Evolutionary conservation across 2,329 filamentous ascomycete species (phyloP).

Genomic region (Neurospora sp.): DNA sequence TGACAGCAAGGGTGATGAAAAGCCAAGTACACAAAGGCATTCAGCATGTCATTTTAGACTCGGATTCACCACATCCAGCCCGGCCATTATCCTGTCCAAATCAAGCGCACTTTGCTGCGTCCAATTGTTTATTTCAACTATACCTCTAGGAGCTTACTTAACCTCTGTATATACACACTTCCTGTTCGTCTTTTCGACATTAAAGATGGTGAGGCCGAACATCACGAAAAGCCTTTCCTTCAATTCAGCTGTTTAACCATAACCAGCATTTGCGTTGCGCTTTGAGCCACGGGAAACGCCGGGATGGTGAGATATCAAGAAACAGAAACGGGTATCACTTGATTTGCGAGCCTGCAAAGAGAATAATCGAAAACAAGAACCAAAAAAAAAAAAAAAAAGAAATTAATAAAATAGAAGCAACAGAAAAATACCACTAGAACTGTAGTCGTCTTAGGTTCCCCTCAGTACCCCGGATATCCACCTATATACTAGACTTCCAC

Average conservation of each 20-base stretch:
- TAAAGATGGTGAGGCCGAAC: not conserved
- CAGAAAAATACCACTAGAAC: not conserved
- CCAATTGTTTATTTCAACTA: not conserved
- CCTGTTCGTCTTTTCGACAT: not conserved
- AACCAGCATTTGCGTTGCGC: not conserved
- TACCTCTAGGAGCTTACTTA: not conserved
- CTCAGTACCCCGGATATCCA: too few species aligned
- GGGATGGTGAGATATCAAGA: not conserved
- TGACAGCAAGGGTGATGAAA: not conserved
- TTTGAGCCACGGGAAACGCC: not conserved
- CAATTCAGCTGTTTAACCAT: not conserved
- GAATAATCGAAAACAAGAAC: not conserved
- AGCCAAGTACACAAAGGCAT: not conserved
- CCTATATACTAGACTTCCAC: too few species aligned
- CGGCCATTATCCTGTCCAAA: not conserved
- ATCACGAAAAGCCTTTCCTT: not conserved
- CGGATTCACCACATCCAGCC: not conserved
- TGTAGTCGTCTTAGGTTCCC: not conserved
- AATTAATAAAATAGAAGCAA: not conserved
- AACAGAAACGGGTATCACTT: not conserved
- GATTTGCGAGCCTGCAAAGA: not conserved
- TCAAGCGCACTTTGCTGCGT: not conserved
- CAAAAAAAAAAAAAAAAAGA: not conserved
- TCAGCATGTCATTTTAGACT: not conserved
- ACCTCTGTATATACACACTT: not conserved